Evolutionary conservation across 164 flowering plant species (phyloP).

Genomic region (Berberis vulgaris): DNA sequence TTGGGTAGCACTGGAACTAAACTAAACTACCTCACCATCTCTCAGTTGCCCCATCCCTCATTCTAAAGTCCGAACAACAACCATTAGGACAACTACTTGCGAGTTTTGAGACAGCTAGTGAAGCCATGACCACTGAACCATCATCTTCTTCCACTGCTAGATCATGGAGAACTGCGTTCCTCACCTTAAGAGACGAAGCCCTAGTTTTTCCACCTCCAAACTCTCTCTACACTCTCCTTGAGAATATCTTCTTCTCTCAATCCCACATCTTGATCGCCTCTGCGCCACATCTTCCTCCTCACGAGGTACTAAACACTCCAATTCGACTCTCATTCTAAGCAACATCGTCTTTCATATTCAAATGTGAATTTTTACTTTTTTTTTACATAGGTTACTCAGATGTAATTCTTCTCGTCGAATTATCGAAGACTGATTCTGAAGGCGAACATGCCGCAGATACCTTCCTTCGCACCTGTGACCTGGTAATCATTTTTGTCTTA

Average conservation of each 20-base stretch:
- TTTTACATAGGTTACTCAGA: constrained; percentile 49
- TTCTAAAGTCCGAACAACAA: too few species aligned
- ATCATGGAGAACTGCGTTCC: constrained; percentile 79
- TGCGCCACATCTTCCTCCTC: constrained; percentile 48
- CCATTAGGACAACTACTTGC: too few species aligned
- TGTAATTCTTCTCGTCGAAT: constrained; percentile 48
- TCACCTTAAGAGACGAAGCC: constrained; percentile 72
- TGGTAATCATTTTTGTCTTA: constrained; percentile 24
- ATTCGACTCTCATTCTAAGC: not conserved
- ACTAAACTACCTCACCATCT: too few species aligned
- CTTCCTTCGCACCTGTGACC: constrained; percentile 18
- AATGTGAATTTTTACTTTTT: not conserved
- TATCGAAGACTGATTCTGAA: constrained; percentile 21
- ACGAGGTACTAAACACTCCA: constrained; percentile 41
- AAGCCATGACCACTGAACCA: too few species aligned
- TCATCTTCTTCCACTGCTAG: constrained; percentile 17
- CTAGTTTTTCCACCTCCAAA: constrained; percentile 20
- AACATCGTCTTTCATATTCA: not conserved
- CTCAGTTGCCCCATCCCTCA: too few species aligned
- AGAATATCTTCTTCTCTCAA: constrained; percentile 51
- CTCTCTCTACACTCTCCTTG: constrained; percentile 36
- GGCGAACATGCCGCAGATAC: constrained; percentile 17
- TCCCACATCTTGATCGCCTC: constrained; percentile 40
- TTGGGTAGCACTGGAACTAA: too few species aligned
- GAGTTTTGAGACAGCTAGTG: too few species aligned